Percentiles rank a stretch among this genome's conserved stretches.
Evolutionary conservation across 768 basidiomycete species (phyloP).

Genomic region (Russula griseocarnosa): DNA sequence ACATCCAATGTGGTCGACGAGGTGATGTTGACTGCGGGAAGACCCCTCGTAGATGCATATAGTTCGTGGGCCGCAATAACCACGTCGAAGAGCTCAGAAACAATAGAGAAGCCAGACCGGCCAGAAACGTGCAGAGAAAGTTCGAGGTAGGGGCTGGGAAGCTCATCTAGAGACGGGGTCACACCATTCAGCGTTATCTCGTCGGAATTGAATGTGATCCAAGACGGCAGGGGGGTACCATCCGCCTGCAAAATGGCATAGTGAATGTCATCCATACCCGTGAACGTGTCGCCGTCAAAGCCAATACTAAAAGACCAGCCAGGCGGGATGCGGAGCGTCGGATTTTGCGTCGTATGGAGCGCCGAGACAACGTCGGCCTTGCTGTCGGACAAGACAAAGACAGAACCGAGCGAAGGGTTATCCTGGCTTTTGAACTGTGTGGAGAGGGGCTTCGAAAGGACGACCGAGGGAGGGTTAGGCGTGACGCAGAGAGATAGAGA

Average conservation of each 20-base stretch:
- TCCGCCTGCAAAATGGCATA: constrained; percentile 64
- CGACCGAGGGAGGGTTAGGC: constrained; percentile 47
- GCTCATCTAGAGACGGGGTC: constrained; percentile 48
- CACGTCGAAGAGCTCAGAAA: constrained; percentile 56
- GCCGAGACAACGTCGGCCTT: constrained; percentile 46
- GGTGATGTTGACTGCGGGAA: constrained; percentile 72
- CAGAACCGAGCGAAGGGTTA: constrained; percentile 70
- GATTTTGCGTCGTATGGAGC: constrained; percentile 42
- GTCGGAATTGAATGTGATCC: constrained; percentile 66
- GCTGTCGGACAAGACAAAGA: constrained; percentile 53
- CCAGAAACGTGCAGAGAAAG: constrained; percentile 69
- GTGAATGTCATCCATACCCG: constrained; percentile 45
- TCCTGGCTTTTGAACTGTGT: constrained; percentile 54
- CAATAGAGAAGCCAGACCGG: constrained; percentile 64
- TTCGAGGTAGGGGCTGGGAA: constrained; percentile 43
- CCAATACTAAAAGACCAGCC: constrained; percentile 91
- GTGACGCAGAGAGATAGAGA: constrained; percentile 56
- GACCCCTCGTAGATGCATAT: constrained; percentile 41
- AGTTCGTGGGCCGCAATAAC: constrained; percentile 69
- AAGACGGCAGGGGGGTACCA: constrained; percentile 67
- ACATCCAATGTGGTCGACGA: constrained; percentile 50
- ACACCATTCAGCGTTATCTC: constrained; percentile 77
- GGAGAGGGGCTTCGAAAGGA: constrained; percentile 48
- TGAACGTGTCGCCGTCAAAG: constrained; percentile 62
- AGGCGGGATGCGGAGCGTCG: constrained; percentile 68